Base-by-base conservation (phyloP, 352 stramenopile genomes). In the Phytophthora fragariae region DNA sequence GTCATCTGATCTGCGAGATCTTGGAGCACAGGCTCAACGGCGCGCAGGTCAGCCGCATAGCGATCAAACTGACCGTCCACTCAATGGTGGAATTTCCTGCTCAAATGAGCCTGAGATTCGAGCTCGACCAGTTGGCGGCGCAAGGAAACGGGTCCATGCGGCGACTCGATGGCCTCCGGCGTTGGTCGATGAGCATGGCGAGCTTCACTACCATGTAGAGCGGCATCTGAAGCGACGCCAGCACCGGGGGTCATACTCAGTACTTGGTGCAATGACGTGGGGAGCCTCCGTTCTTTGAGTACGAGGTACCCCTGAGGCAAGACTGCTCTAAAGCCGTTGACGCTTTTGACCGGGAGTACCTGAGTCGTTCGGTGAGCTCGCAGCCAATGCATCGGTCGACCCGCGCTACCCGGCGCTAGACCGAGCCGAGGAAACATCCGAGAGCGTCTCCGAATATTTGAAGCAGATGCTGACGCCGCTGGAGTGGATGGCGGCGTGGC, bases 241-340 rank as follows among this genome's bases (percentile, higher is more conserved):
- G 2, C 37, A 14, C 19, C 56, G 19, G 21, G n/a, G 56, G 15
- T 11, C 35, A 62, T 11, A 53, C 2, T 37, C 56, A 62, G 37
- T 62, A 62, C 53, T 37, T 62, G 19, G 56, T 62, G 21, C 53
- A 62, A 37, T 53, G 56, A 37, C 11, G 56, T 3, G 56, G 56
- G 4, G 0, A 62, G 2, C 56, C 35, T 39, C 56, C n/a, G 14
- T 62, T 37, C 21, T 62, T 35, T 35, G 56, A 62, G 55, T 61
- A 24, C 27, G 33, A 61, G 33, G 31, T 61, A n/a, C 19, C 56
- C 33, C 56, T 53, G 5, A 37, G 56, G 56, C 56, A 62, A 52
- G 56, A 62, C 19, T 53, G 37, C 33, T 37, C 56, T n/a, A 24
- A 57, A 21, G 50, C 15, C 50, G 50, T 57, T 9, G 27, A 57